Evolutionary conservation across 208 protist species (phyloP).

Genomic region (Acanthamoeba sp.): DNA sequence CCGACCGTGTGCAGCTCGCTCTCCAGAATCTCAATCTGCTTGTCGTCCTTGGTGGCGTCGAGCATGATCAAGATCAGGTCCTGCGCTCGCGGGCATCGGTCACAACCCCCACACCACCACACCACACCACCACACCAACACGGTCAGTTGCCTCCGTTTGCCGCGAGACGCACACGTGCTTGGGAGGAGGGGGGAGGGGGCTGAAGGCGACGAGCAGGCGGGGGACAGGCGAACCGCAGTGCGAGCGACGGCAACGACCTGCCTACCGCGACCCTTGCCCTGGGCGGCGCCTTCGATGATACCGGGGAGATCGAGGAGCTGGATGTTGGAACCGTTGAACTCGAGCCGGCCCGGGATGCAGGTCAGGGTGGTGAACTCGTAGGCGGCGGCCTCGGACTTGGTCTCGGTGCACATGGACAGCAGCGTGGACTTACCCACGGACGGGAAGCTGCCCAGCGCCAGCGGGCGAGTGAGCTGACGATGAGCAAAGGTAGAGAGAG

Average conservation of each 20-base stretch:
- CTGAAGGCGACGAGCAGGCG: not conserved
- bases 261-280: constrained; percentile 96
- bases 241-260: constrained; percentile 98
- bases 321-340: constrained; percentile 97
- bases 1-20: constrained; percentile 96
- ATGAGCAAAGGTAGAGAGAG: not conserved
- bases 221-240: constrained; percentile 87
- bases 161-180: too few species aligned
- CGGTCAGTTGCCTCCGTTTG: too few species aligned
- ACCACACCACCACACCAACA: not conserved
- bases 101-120: too few species aligned
- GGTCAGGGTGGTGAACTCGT: constrained; percentile 99
- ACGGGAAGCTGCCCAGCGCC: constrained; percentile 92
- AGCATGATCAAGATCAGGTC: constrained; percentile 99
- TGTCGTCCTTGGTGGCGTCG: constrained; percentile 94
- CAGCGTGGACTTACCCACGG: constrained; percentile 98
- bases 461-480: not conserved
- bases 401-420: constrained; percentile 97
- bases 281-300: constrained; percentile 99
- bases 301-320: constrained; percentile 99
- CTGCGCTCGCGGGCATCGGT: not conserved
- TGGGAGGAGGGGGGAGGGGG: too few species aligned
- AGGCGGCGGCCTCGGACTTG: constrained; percentile 95
- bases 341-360: constrained; percentile 98
- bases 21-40: constrained; percentile 90